Base-by-base conservation (phyloP, 2,329 filamentous ascomycete genomes). In the Hypoxylon sp. region DNA sequence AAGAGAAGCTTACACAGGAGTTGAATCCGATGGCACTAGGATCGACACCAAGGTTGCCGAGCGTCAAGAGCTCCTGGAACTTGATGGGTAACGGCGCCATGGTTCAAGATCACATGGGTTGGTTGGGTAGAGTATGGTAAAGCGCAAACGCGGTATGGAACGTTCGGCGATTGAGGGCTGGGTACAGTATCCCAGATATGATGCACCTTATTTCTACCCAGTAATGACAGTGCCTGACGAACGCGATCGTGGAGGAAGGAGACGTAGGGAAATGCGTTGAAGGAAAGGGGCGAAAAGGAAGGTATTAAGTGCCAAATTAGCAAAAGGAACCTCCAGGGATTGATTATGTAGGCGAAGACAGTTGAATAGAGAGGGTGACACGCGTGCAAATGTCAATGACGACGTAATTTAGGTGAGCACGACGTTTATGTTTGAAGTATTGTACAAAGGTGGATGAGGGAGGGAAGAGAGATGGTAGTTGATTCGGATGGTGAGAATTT, bases 41-140 rank as follows among this genome's bases (percentile, higher is more conserved):
- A 74, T 87, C 83, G 70, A 84, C 81, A 71, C 83, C 82, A 68
- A 84, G 78, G 74, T 79, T 82, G 77, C 80, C 78, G 81, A 86
- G 84, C 82, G 94, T 92, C 81, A 95, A 88, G 79, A 95, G 89
- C 90, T 97, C 94, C 81, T 92, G 92, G 83, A 97, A 97, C 86
- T 94, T 94, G 85, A 97, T 97, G 79, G 93, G 94, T 80, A 97
- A 86, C 83, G 90, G 88, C 81, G 90, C 88, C 89, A 87, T 87
- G 81, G 72, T 75, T 76, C 68, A 73, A 73, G 74, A 72, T 74
- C 66, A 75, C 76, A 79, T 79, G 73, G 70, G 73, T 68, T 19
- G 39, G 51, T 59, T 31, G 50, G 55, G 51, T 53, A 19, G 53
- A 55, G 26, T 35, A 61, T 67, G 54, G 64, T 39, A 46, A 70